Percentiles rank a stretch among this genome's conserved stretches.
These are phyloP conservation scores for Tausonia pullulans DNA, from an alignment of 1,284 basidiomycete genomes.

Conservation along the genomic window DNA sequence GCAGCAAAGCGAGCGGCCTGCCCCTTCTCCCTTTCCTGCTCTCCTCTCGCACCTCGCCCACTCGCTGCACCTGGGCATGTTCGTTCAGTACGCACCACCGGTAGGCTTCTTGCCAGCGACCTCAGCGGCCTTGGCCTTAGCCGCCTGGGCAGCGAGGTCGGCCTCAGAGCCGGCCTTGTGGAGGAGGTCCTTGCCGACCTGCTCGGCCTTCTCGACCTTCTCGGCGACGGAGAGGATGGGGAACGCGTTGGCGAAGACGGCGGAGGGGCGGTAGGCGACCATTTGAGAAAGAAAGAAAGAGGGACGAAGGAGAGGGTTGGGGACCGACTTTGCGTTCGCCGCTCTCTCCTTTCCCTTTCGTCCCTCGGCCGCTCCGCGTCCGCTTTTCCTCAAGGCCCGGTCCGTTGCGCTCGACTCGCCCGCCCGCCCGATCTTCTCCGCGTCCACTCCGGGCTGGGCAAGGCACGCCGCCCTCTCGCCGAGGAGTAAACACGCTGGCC, in stretches of 20 bases:
- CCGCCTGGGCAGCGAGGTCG: slow-evolving; percentile 27
- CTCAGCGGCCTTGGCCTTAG: slow-evolving; percentile 25
- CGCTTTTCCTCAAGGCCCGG: too few relatives aligned
- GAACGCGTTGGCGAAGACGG: slow-evolving; percentile 36
- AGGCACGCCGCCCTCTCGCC: too few relatives aligned
- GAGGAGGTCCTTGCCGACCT: slow-evolving; percentile 22
- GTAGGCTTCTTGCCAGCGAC: slow-evolving; percentile 28
- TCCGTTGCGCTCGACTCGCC: too few relatives aligned
- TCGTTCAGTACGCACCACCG: slow-evolving; percentile 20
- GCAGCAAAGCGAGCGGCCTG: not conserved
- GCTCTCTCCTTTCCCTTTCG: too few relatives aligned
- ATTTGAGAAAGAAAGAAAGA: not conserved
- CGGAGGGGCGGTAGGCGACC: slow-evolving; percentile 28
- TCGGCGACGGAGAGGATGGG: slow-evolving; percentile 35
- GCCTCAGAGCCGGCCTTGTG: slow-evolving; percentile 24
- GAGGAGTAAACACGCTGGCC: too few relatives aligned
- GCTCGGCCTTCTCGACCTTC: slow-evolving; percentile 30
- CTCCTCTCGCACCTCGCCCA: too few relatives aligned
- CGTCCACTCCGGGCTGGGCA: too few relatives aligned
- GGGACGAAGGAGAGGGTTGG: not conserved
- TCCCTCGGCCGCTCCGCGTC: too few relatives aligned
- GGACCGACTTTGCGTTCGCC: not conserved
- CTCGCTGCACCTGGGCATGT: too few relatives aligned
- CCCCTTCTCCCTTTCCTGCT: too few relatives aligned
- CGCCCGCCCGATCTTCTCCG: too few relatives aligned